Conservation (phyloP, 306 rosid species). For the Pachyrhizus erosus region DNA sequence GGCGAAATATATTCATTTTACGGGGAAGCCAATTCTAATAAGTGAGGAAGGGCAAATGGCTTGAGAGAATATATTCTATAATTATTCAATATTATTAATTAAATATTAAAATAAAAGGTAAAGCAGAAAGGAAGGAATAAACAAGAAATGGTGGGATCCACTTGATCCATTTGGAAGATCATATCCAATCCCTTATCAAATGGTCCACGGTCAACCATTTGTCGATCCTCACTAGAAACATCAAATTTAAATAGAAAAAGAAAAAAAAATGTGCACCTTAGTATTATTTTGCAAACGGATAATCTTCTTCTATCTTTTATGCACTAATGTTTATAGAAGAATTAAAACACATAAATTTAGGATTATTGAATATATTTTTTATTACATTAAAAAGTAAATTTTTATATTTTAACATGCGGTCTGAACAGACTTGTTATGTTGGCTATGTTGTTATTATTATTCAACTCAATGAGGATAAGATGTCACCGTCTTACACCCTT, state of each 20-base stretch:
- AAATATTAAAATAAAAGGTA: not conserved
- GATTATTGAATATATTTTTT: not conserved
- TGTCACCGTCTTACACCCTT: slow-evolving; percentile 26
- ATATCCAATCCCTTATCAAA: slow-evolving; percentile 3
- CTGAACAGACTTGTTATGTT: not conserved
- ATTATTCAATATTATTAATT: not conserved
- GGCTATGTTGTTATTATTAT: not conserved
- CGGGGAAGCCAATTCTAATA: not conserved
- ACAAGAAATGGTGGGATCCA: slow-evolving; percentile 42
- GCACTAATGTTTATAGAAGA: not conserved
- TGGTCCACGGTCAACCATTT: slow-evolving; percentile 32
- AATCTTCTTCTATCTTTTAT: slow-evolving; percentile 36
- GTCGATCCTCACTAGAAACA: not conserved
- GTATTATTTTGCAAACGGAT: slow-evolving; percentile 42
- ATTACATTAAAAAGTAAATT: not conserved
- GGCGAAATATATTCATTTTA: not conserved
- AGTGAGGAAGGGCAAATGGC: not conserved
- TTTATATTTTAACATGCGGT: not conserved
- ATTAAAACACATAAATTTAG: not conserved
- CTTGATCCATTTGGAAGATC: slow-evolving; percentile 24
- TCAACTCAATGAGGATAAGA: slow-evolving; percentile 57
- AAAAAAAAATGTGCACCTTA: not conserved
- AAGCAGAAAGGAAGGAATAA: slow-evolving; percentile 34
- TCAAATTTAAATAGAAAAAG: not conserved
- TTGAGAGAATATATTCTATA: slow-evolving; percentile 31